Conservation (phyloP, 2,329 filamentous ascomycete species). For the Claviceps monticola region DNA sequence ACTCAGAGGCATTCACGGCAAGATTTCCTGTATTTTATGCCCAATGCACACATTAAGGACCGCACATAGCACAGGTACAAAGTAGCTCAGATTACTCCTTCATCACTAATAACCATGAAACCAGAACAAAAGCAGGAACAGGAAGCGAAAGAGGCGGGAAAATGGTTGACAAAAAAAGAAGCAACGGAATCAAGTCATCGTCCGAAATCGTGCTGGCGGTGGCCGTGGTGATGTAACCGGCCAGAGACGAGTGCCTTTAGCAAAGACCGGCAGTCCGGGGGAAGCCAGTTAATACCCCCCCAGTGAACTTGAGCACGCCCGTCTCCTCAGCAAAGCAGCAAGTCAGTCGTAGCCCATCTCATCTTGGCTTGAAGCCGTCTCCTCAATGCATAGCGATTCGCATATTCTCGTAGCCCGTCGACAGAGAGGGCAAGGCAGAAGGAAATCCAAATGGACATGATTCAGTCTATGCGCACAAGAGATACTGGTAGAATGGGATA, state of each 20-base stretch:
- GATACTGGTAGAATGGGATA: constrained; percentile 14
- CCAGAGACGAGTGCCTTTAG: background rate
- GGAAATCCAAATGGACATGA: constrained; percentile 20
- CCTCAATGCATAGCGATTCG: constrained; percentile 8
- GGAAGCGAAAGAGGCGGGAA: background rate
- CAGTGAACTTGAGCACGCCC: background rate
- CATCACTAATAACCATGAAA: constrained; percentile 3
- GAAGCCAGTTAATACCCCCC: background rate
- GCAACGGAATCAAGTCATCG: background rate
- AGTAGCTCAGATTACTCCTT: constrained; percentile 4
- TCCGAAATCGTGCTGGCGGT: background rate
- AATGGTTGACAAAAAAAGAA: background rate
- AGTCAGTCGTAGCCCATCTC: background rate
- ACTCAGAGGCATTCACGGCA: background rate
- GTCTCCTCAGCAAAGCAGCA: background rate
- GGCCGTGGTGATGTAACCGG: background rate
- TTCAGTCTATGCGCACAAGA: constrained; percentile 23
- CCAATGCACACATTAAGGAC: constrained; percentile 8
- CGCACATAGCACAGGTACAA: constrained; percentile 4
- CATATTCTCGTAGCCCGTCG: constrained; percentile 6
- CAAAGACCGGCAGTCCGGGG: too few relatives aligned
- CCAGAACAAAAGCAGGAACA: background rate
- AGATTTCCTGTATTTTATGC: constrained; percentile 10
- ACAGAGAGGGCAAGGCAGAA: constrained; percentile 7
- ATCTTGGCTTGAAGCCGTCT: constrained; percentile 4